These are phyloP conservation scores for Colletotrichum sp. DNA, from an alignment of 2,329 filamentous ascomycete species.

Conservation along the genomic window DNA sequence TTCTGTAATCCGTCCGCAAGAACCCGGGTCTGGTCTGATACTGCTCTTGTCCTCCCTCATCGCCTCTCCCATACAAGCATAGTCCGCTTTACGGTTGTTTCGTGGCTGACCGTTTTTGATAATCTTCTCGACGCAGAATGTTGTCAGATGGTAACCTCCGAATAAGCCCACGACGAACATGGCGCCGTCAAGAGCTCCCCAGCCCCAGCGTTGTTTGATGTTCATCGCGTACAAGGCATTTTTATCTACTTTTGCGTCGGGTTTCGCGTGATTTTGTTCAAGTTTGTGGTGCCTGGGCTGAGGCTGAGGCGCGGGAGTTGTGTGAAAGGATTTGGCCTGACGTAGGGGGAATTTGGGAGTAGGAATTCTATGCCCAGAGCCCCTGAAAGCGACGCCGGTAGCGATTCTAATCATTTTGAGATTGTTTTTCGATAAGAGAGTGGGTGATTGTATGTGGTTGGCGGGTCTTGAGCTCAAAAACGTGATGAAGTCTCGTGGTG, in stretches of 20 bases:
- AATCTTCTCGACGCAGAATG: not conserved
- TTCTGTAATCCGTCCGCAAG: not conserved
- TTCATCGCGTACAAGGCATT: not conserved
- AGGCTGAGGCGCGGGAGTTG: not conserved
- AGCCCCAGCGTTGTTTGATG: not conserved
- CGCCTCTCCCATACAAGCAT: accelerated
- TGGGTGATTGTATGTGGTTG: not conserved
- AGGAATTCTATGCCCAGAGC: accelerated
- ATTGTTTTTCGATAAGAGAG: accelerated
- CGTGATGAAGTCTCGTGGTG: not conserved
- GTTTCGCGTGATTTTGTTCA: accelerated
- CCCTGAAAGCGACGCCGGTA: accelerated
- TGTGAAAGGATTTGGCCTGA: accelerated
- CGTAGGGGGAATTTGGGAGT: accelerated
- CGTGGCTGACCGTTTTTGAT: not conserved
- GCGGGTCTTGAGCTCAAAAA: not conserved
- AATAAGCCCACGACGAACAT: not conserved
- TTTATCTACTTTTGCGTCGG: accelerated
- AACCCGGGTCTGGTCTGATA: accelerated
- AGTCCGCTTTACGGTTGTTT: not conserved
- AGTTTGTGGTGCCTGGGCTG: not conserved
- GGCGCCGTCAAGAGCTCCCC: not conserved
- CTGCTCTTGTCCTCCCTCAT: not conserved
- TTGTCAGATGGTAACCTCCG: not conserved
- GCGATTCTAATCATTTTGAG: accelerated